Conservation (phyloP, 2,329 filamentous ascomycete genomes). For the Xylaria digitata region DNA sequence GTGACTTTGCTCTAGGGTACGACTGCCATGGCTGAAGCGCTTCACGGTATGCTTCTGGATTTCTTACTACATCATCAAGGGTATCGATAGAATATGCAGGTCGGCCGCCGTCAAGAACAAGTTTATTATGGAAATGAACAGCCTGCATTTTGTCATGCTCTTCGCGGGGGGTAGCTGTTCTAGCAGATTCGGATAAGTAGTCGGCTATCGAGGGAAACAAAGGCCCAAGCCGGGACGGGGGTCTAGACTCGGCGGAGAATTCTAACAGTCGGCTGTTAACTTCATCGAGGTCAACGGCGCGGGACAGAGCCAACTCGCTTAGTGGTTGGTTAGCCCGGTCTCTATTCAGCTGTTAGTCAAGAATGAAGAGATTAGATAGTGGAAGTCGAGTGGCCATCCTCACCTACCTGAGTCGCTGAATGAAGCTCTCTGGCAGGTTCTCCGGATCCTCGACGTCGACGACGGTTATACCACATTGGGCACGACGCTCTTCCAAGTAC, state of each 20-base stretch:
- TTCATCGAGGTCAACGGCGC: conserved; percentile 16
- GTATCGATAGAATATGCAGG: conserved; percentile 25
- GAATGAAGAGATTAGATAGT: background rate
- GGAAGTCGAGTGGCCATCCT: background rate
- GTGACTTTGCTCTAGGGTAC: background rate
- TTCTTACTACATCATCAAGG: conserved; percentile 4
- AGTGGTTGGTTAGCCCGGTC: background rate
- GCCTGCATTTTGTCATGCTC: background rate
- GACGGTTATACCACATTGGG: background rate
- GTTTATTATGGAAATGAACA: background rate
- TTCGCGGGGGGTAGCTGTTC: background rate
- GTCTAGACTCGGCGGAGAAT: background rate
- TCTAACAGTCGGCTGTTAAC: conserved; percentile 22
- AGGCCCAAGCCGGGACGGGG: background rate
- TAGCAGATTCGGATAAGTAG: background rate
- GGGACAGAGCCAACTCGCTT: background rate
- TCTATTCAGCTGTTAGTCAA: conserved; percentile 1
- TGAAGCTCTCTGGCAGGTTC: conserved; percentile 27
- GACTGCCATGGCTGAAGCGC: conserved; percentile 17
- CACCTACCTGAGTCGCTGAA: conserved; percentile 26
- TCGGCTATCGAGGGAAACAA: too few species aligned
- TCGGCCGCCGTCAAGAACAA: conserved; percentile 15
- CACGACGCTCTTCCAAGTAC: conserved; percentile 13
- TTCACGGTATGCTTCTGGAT: conserved; percentile 17
- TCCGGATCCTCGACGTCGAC: conserved; percentile 22